Percentiles rank a stretch among this genome's conserved stretches.
Conservation (phyloP, 208 protist species). For the Leishmania amazonensis region DNA sequence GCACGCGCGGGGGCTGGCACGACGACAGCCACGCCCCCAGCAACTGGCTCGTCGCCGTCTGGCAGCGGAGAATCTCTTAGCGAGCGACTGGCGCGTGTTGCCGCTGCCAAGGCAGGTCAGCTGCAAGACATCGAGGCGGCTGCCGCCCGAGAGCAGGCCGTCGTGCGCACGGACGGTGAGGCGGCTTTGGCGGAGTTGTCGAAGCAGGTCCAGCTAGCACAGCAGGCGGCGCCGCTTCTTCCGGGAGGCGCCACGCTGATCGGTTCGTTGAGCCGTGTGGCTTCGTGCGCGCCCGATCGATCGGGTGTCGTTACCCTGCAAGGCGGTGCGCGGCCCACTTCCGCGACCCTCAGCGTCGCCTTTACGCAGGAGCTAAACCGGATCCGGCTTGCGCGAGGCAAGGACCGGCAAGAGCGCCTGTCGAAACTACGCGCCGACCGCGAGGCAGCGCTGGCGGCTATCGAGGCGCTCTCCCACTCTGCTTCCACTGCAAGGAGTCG, state of each 20-base stretch:
- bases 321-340: constrained; percentile 8
- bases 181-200: constrained; percentile 12
- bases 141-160: constrained; percentile 22
- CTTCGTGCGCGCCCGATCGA: constrained; percentile 14
- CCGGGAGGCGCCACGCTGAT: background rate
- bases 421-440: constrained; percentile 31
- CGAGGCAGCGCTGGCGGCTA: constrained; percentile 19
- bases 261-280: background rate
- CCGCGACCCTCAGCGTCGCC: constrained; percentile 18
- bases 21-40: background rate
- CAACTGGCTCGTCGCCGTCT: background rate
- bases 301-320: constrained; percentile 10
- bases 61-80: constrained; percentile 7
- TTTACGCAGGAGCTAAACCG: constrained; percentile 36
- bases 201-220: constrained; percentile 10
- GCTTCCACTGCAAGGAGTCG: constrained; percentile 5
- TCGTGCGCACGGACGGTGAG: constrained; percentile 20
- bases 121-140: constrained; percentile 24
- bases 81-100: constrained; percentile 19
- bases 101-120: constrained; percentile 14
- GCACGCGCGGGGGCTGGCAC: background rate
- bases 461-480: background rate
- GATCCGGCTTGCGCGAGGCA: constrained; percentile 22
- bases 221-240: background rate
- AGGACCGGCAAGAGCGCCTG: constrained; percentile 43